Conservation (phyloP, 495 filamentous ascomycete species). For the Baudoinia panamericana region DNA sequence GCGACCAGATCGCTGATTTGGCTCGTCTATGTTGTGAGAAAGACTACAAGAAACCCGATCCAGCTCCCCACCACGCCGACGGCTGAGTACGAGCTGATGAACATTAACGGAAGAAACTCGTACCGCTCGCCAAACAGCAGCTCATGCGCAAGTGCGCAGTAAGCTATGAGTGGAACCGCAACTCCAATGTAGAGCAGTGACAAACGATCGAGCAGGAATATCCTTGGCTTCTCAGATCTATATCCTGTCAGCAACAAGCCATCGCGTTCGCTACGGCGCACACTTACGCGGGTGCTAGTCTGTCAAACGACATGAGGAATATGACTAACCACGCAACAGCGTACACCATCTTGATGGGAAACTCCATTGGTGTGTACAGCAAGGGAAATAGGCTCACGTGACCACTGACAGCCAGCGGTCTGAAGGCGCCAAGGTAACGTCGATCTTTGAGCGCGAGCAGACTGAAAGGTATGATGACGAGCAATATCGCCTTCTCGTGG, state of each 20-base stretch:
- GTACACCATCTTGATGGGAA: constrained; percentile 84
- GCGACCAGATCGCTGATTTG: no score
- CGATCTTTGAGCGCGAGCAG: constrained; percentile 86
- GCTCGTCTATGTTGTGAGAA: constrained; percentile 47
- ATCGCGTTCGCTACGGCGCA: background rate
- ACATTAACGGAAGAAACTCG: constrained; percentile 92
- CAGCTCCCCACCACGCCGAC: constrained; percentile 94
- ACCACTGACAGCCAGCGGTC: constrained; percentile 80
- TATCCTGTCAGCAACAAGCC: background rate
- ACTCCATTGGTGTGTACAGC: constrained; percentile 81
- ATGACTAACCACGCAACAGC: constrained; percentile 82
- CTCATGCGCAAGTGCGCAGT: constrained; percentile 73
- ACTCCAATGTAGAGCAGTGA: constrained; percentile 76
- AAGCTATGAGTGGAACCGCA: constrained; percentile 76
- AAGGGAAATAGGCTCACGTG: constrained; percentile 93
- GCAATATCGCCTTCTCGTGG: constrained; percentile 90
- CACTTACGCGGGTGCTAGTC: constrained; percentile 59
- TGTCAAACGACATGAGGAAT: constrained; percentile 77
- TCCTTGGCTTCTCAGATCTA: constrained; percentile 48
- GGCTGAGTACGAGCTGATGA: constrained; percentile 89
- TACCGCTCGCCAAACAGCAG: constrained; percentile 69
- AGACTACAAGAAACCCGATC: constrained; percentile 89
- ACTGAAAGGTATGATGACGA: constrained; percentile 91
- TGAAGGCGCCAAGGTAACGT: constrained; percentile 80
- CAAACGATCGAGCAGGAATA: constrained; percentile 83